phyloP scores from a whole-genome alignment of 1,284 basidiomycete species.

The Waitea zeae region DNA sequence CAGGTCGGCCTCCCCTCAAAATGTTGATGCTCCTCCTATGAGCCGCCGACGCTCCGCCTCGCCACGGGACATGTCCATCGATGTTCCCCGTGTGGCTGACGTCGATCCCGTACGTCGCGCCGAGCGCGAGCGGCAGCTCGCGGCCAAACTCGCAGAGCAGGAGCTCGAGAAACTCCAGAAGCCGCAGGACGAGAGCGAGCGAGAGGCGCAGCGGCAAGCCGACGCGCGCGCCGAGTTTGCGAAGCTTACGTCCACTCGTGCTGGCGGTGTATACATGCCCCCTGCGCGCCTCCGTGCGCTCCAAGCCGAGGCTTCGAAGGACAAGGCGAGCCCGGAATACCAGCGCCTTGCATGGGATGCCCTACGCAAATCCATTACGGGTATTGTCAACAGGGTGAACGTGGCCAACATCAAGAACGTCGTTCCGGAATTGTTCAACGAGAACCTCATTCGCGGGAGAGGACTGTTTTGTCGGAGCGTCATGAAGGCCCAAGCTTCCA shows the following conservation, averaged over 20 bases:
- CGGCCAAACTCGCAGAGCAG: slow-evolving; percentile 51
- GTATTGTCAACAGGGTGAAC: slow-evolving; percentile 98
- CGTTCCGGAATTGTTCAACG: slow-evolving; percentile 83
- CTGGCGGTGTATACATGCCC: slow-evolving; percentile 94
- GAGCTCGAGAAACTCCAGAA: slow-evolving; percentile 49
- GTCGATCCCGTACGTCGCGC: slow-evolving; percentile 62
- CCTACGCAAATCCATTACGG: slow-evolving; percentile 92
- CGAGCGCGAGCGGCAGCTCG: slow-evolving; percentile 65
- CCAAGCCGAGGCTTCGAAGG: slow-evolving; percentile 71
- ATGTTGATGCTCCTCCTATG: too few species aligned
- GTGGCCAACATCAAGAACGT: slow-evolving; percentile 94
- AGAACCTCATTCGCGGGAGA: slow-evolving; percentile 83
- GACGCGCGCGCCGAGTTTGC: slow-evolving; percentile 70
- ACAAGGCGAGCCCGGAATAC: slow-evolving; percentile 85
- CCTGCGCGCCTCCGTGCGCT: slow-evolving; percentile 85
- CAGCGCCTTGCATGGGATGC: slow-evolving; percentile 98
- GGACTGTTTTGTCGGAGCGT: slow-evolving; percentile 85
- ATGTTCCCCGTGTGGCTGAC: too few species aligned
- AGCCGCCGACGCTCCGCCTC: too few species aligned
- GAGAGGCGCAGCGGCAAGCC: slow-evolving; percentile 23
- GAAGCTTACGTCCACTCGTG: slow-evolving; percentile 53
- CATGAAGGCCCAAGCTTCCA: slow-evolving; percentile 95
- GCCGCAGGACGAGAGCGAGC: slow-evolving; percentile 25
- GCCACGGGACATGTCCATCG: too few species aligned
- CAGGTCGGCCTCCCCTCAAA: too few species aligned